A percentile compares a stretch with the other conserved stretches of the same genome.
Evolutionary conservation across 169 alveolate genomes (phyloP).

Genomic region (Plasmodium adleri): DNA sequence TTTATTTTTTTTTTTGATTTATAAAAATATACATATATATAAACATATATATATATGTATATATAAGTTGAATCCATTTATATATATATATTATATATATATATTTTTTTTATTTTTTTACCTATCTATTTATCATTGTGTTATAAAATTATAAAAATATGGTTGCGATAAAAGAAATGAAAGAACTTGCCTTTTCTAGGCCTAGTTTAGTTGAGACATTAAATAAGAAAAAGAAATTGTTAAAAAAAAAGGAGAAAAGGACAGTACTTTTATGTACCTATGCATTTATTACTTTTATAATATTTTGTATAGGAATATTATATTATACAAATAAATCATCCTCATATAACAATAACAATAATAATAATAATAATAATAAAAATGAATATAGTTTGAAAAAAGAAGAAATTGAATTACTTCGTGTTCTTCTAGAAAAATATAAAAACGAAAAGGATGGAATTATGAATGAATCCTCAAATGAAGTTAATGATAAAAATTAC

Average conservation of each 20-base stretch:
- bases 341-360: not conserved
- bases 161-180: constrained; percentile 10
- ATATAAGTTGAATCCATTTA: too few species aligned
- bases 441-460: not conserved
- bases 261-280: constrained; percentile 16
- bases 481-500: not conserved
- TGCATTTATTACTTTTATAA: constrained; percentile 19
- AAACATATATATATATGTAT: too few species aligned
- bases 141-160: not conserved
- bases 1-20: too few species aligned
- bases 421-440: constrained; percentile 18
- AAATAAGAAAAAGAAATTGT: constrained; percentile 11
- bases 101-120: too few species aligned
- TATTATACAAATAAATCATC: constrained; percentile 4
- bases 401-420: constrained; percentile 31
- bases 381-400: constrained; percentile 5
- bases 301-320: constrained; percentile 10
- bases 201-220: constrained; percentile 9
- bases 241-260: constrained; percentile 26
- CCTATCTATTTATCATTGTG: too few species aligned
- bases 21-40: too few species aligned
- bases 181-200: not conserved
- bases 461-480: not conserved
- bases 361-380: not conserved
- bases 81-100: too few species aligned